Base-by-base conservation (phyloP, 805 yeast genomes). In the Monosporozyma aquatica region DNA sequence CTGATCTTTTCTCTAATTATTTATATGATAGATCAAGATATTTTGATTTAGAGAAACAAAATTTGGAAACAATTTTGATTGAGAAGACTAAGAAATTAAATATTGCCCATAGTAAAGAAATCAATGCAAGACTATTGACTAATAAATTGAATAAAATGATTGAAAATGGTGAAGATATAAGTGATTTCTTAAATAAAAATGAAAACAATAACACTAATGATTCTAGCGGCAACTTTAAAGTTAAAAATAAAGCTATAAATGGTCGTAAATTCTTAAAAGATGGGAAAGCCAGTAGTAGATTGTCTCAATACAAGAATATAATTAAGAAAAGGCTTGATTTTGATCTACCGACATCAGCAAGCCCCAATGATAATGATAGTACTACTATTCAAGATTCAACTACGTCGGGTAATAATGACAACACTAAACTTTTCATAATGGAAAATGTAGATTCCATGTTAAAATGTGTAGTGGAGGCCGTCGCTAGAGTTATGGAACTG, bases 401-500 rank as follows among this genome's bases (percentile, higher is more conserved):
- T 18, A 10, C 18, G 4, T 3, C 23, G 6, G 29, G 17, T 13
- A 15, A n/a, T n/a, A 21, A 38, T 40, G 17, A 17, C 5, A 37
- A 18, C 13, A 15, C 24, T 6, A 26, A 37, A 13, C 20, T 37
- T 24, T 55, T 71, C 32, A 57, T 62, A 24, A 56, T 80, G 6
- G 52, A 63, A 13, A 64, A 69, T 21, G 78, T 84, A 2, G 89
- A 85, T 49, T 65, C 69, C 3, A 73, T 85, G 43, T 65, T 87
- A 32, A 80, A 78, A 49, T 74, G 83, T 14, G 73, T 80, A 6
- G 81, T 86, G 27, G 97, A 87, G 61, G 72, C 89, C 1, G 68
- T 87, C 4, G 81, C 89, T 2, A 70, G 96, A 55, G 69, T 82
- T 3, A 71, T 85, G 53, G 95, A 87, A 56, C 66, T 86, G 29